Evolutionary conservation across 73 alveolate genomes (phyloP).

Genomic region (Urostyla sp.): DNA sequence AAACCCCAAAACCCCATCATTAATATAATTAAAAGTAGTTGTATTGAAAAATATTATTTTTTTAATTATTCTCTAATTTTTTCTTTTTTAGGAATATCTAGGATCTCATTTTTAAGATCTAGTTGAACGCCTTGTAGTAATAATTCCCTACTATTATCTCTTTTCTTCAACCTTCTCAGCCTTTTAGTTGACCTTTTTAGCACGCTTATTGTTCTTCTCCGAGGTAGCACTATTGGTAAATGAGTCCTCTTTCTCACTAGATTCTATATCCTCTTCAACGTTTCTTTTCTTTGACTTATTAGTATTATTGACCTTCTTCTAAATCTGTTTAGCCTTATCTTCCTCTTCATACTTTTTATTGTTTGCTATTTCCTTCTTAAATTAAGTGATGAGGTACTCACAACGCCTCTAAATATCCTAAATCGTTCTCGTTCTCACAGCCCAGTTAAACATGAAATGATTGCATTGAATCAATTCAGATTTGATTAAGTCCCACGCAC

Average conservation of each 20-base stretch:
- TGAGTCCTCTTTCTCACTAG: background rate
- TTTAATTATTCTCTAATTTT: too few species aligned
- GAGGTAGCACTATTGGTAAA: background rate
- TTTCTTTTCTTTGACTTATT: background rate
- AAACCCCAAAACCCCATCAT: too few species aligned
- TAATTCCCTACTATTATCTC: background rate
- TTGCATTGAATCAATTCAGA: conserved; percentile 75
- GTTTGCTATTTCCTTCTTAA: conserved; percentile 77
- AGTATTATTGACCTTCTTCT: background rate
- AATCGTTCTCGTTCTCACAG: conserved; percentile 76
- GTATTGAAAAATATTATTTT: too few species aligned
- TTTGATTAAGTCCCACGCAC: conserved; percentile 88
- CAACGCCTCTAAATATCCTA: conserved; percentile 86
- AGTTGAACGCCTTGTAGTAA: too few species aligned
- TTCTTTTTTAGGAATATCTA: too few species aligned
- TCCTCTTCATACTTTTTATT: conserved; percentile 37
- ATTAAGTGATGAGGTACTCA: conserved; percentile 76
- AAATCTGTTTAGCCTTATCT: background rate
- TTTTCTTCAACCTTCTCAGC: background rate
- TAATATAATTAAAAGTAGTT: too few species aligned
- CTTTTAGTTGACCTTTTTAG: background rate
- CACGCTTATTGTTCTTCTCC: background rate
- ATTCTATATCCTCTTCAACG: background rate
- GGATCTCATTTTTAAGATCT: too few species aligned
- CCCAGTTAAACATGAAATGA: conserved; percentile 86